Evolutionary conservation across 768 basidiomycete genomes (phyloP).

Genomic region (Psilocybe tampanensis): DNA sequence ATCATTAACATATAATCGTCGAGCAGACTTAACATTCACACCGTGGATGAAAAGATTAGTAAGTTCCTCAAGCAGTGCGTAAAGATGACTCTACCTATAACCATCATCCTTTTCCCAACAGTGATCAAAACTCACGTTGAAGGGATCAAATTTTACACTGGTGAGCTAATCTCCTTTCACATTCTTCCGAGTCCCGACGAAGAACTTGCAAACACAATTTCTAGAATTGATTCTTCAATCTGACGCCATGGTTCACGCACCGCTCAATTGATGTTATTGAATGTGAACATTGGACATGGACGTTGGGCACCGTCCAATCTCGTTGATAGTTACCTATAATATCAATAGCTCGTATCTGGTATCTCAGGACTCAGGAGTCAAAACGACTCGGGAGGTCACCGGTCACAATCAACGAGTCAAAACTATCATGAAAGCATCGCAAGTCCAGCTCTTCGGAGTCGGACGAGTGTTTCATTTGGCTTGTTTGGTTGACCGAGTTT

Average conservation of each 20-base stretch:
- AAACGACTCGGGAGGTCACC: too few species aligned
- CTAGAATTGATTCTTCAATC: constrained; percentile 14
- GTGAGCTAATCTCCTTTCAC: constrained; percentile 7
- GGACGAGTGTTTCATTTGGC: too few species aligned
- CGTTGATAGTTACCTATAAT: too few species aligned
- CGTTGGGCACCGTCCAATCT: too few species aligned
- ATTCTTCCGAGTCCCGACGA: neutral
- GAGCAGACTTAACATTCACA: constrained; percentile 29
- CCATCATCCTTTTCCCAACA: neutral
- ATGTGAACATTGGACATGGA: neutral
- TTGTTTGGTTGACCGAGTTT: too few species aligned
- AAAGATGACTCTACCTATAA: neutral
- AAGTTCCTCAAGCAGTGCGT: neutral
- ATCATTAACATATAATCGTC: neutral
- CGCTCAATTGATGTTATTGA: neutral
- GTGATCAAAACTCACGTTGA: constrained; percentile 29
- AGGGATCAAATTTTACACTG: constrained; percentile 31
- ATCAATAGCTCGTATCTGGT: too few species aligned
- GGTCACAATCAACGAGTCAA: too few species aligned
- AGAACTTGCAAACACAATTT: too few species aligned
- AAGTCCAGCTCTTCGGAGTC: too few species aligned
- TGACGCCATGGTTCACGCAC: neutral
- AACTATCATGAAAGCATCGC: too few species aligned
- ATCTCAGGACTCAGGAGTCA: too few species aligned
- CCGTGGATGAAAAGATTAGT: constrained; percentile 34